Base-by-base conservation (phyloP, 345 rosid genomes). In the Pistacia integerrima region DNA sequence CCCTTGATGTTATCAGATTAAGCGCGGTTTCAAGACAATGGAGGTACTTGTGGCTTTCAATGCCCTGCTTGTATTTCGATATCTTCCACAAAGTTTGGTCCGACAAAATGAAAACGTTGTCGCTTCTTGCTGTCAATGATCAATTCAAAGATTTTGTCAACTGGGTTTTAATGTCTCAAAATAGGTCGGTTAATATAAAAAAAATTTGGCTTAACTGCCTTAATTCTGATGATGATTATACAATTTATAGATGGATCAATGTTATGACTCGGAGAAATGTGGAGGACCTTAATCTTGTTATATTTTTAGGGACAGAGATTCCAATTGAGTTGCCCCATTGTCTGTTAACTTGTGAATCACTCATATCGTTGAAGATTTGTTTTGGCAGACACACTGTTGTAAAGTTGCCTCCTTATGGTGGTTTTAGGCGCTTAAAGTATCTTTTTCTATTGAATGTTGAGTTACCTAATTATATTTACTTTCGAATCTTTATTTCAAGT, bases 61-160 rank as follows among this genome's bases (percentile, higher is more conserved):
- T 51, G 48, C 49, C 76, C 20, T 74, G 13, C 3, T 51, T 49
- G 10, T 11, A n/a, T 46, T 69, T 69, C 73, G 18, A 11, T 22
- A 17, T 35, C 11, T 1, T 20, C 17, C 13, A 49, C 57, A 25
- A 14, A 22, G 16, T 49, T 48, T 49, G 38, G 72, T 49, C 22
- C 7, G 36, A 49, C 52, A n/a, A n/a, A 66, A 11, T 16, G 46
- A 11, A 44, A 18, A 1, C 14, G 5, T 44, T 17, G 55, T 46
- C 70, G 1, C 5, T 2, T 2, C 41, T 5, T 8, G 8, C 35
- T 1, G 22, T 63, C 57, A 60, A 33, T 10, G 36, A n/a, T 9
- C 12, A 28, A 33, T 74, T 63, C 69, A n/a, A 62, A 12, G 62
- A 63, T 54, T 74, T 49, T 61, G 76, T 61, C 12, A 73, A 60